Conservation (phyloP, 257 asterid species). For the Fraxinus americana region DNA sequence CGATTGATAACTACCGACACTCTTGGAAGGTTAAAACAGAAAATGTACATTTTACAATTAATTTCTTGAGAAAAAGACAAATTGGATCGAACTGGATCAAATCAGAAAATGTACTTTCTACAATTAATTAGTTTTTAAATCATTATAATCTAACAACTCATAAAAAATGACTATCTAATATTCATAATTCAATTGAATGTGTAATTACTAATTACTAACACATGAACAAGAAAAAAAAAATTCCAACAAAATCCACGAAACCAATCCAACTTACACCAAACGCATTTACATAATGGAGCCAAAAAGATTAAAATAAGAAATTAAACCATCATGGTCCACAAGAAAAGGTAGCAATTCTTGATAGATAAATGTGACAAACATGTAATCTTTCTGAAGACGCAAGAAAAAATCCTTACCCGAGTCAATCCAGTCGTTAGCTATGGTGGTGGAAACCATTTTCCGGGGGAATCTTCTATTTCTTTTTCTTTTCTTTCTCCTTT, state of each 20-base stretch:
- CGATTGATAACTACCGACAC: too few relatives aligned
- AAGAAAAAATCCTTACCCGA: not conserved
- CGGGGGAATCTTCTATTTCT: constrained; percentile 33
- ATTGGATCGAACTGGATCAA: too few relatives aligned
- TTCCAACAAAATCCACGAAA: not conserved
- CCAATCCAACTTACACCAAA: not conserved
- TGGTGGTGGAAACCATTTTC: constrained; percentile 39
- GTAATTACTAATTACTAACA: too few relatives aligned
- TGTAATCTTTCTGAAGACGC: not conserved
- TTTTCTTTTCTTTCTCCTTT: constrained; percentile 31
- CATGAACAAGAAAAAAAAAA: not conserved
- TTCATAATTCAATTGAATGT: not conserved
- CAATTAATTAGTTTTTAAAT: too few relatives aligned
- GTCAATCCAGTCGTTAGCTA: constrained; percentile 23
- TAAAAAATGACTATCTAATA: too few relatives aligned
- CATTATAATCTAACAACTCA: too few relatives aligned
- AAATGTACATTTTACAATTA: too few relatives aligned
- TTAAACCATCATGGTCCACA: not conserved
- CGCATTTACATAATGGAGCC: constrained; percentile 3
- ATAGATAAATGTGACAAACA: not conserved
- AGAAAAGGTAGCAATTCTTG: not conserved
- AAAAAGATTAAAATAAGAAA: not conserved
- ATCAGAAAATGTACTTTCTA: too few relatives aligned
- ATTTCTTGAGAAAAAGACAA: too few relatives aligned
- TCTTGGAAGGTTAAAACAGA: too few relatives aligned